Percentiles rank a stretch among this genome's conserved stretches.
Evolutionary conservation across 2,329 filamentous ascomycete species (phyloP).

Genomic region (Neofusicoccum umdonicola): DNA sequence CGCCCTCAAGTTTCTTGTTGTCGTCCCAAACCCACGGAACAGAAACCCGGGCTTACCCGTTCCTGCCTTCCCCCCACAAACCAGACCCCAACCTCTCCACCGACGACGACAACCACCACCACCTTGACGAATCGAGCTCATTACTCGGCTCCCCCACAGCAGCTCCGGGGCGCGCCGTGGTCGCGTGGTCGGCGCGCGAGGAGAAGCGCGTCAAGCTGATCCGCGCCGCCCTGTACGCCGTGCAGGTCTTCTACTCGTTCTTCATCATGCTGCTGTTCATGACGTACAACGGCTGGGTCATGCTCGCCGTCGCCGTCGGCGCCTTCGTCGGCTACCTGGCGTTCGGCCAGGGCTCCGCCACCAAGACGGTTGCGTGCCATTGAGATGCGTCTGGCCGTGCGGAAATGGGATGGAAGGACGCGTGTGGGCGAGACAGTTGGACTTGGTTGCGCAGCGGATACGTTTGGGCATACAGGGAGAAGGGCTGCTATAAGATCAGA

Average conservation of each 20-base stretch:
- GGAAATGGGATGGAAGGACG: background rate
- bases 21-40: background rate
- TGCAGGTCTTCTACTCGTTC: conserved; percentile 98
- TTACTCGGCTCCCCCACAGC: conserved; percentile 55
- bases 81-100: conserved; percentile 20
- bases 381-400: conserved; percentile 36
- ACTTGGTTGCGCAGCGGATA: background rate
- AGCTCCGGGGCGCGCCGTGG: conserved; percentile 56
- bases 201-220: conserved; percentile 70
- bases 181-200: conserved; percentile 30
- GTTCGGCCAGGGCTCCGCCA: conserved; percentile 70
- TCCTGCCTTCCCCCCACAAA: background rate
- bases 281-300: conserved; percentile 99
- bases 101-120: conserved; percentile 9
- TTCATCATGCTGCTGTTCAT: conserved; percentile 99
- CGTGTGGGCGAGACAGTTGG: background rate
- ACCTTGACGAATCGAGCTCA: conserved; percentile 59
- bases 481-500: too few relatives aligned
- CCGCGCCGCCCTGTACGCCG: conserved; percentile 80
- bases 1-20: background rate
- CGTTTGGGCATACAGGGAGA: too few relatives aligned
- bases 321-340: conserved; percentile 84
- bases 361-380: conserved; percentile 90
- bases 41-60: conserved; percentile 9
- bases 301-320: conserved; percentile 85